Base-by-base conservation (phyloP, 1,139 yeast species). In the Lodderomyces margitis region DNA sequence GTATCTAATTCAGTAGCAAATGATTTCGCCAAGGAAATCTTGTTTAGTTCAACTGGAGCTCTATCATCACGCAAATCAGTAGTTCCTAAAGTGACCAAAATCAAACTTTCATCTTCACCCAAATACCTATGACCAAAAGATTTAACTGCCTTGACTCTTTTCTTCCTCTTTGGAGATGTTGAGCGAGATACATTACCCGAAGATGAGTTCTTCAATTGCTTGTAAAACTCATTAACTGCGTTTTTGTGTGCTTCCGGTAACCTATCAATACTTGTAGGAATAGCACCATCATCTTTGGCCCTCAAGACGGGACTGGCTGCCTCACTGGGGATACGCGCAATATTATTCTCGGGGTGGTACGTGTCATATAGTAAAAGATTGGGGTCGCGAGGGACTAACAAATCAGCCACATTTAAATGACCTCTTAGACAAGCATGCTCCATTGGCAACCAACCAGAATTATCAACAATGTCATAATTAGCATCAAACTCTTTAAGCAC, bases 341-440 rank as follows among this genome's bases (percentile, higher is more conserved):
- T 42, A 48, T 72, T 72, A 43, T 68, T 68, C 28, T 63, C 64
- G 1, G 69, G 69, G 44, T 66, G 61, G 42, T 67, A 66, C 37
- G 64, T 64, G 52, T 72, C 75, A 49, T 66, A 70, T 16, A 68
- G 53, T 36, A 72, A 61, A 27, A 72, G 42, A 28, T 54, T 53
- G 21, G 59, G 58, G 46, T 70, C 61, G 1, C 44, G 43, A 1
- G 87, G 87, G 41, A 66, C 66, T 43, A 88, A 66, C 52, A 80
- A 54, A 40, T 79, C 80, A 2, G 95, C 83, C 20, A 87, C 78
- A 2, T 69, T 74, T 47, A 91, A 66, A 60, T 89, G 96, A 8
- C 98, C 98, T 53, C 98, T 75, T 39, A 92, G 70, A 43, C 88
- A 83, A 0, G 98, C 97, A 61, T 92, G 98, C 56, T 92, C 98